Conservation (phyloP, 768 basidiomycete species). For the Boletales sp. region DNA sequence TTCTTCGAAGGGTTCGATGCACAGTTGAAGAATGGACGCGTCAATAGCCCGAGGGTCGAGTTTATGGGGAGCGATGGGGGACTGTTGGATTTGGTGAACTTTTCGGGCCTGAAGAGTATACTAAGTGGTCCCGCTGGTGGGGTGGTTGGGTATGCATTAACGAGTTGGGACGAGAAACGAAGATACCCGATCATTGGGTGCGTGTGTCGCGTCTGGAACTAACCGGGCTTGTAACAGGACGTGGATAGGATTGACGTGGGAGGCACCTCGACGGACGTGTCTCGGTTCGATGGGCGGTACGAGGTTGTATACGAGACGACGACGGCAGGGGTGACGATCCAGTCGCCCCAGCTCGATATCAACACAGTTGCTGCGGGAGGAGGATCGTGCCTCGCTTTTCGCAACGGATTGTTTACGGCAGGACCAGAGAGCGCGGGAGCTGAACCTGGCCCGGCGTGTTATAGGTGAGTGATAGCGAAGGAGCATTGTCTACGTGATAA, state of each 20-base stretch:
- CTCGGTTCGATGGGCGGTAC: slow-evolving; percentile 85
- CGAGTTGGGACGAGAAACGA: slow-evolving; percentile 77
- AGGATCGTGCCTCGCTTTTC: slow-evolving; percentile 84
- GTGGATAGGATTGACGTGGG: slow-evolving; percentile 77
- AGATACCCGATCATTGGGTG: slow-evolving; percentile 83
- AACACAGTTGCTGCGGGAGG: slow-evolving; percentile 96
- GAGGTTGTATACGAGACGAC: slow-evolving; percentile 95
- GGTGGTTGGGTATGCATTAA: slow-evolving; percentile 88
- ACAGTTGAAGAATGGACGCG: slow-evolving; percentile 57
- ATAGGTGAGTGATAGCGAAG: slow-evolving; percentile 50
- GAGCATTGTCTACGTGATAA: background rate
- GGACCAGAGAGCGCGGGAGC: slow-evolving; percentile 94
- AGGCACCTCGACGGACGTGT: slow-evolving; percentile 94
- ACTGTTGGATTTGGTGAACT: slow-evolving; percentile 72
- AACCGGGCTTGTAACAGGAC: background rate
- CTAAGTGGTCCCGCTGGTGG: slow-evolving; percentile 93
- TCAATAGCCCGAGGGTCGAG: slow-evolving; percentile 72
- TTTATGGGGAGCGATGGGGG: slow-evolving; percentile 97
- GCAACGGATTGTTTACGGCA: slow-evolving; percentile 85
- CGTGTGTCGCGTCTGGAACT: slow-evolving; percentile 21
- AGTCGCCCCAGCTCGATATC: slow-evolving; percentile 91
- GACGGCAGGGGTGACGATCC: slow-evolving; percentile 90
- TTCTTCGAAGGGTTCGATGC: slow-evolving; percentile 89
- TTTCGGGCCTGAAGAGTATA: slow-evolving; percentile 92
- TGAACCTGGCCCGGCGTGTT: slow-evolving; percentile 90